These are phyloP conservation scores for Huntiella omanensis DNA, from an alignment of 2,329 filamentous ascomycete genomes.

Conservation along the genomic window DNA sequence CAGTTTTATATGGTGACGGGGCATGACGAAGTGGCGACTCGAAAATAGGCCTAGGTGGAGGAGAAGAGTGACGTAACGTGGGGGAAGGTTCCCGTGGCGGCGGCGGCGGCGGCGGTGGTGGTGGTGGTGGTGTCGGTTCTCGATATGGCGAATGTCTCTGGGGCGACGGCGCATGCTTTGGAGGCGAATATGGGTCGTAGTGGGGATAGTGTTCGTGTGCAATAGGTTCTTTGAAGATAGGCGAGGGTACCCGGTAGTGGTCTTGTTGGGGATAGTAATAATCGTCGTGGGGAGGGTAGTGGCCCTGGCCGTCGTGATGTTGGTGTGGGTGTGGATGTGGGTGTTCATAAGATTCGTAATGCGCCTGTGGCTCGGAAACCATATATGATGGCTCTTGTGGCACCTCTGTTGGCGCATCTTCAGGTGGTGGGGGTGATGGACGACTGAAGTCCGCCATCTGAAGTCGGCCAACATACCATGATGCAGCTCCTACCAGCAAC, in stretches of 20 bases:
- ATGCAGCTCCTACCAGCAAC: conserved; percentile 53
- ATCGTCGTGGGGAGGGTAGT: neutral
- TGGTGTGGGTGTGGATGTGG: conserved; percentile 14
- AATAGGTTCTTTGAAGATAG: conserved; percentile 10
- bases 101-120: neutral
- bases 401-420: neutral
- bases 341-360: conserved; percentile 13
- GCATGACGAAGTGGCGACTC: conserved; percentile 1
- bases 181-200: conserved; percentile 10
- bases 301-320: conserved; percentile 11
- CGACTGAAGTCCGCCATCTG: conserved; percentile 17
- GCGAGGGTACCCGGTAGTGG: conserved; percentile 16
- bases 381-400: conserved; percentile 15
- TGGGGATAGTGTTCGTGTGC: conserved; percentile 12
- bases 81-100: conserved; percentile 18
- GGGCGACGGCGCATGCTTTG: neutral
- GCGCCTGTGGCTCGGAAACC: conserved; percentile 19
- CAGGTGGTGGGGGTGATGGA: conserved; percentile 16
- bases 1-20: neutral
- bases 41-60: conserved; percentile 3
- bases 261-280: conserved; percentile 9
- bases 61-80: conserved; percentile 14
- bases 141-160: conserved; percentile 14
- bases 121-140: conserved; percentile 9
- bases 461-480: conserved; percentile 42